Conservation (phyloP, 345 rosid species). For the Populus simonii region DNA sequence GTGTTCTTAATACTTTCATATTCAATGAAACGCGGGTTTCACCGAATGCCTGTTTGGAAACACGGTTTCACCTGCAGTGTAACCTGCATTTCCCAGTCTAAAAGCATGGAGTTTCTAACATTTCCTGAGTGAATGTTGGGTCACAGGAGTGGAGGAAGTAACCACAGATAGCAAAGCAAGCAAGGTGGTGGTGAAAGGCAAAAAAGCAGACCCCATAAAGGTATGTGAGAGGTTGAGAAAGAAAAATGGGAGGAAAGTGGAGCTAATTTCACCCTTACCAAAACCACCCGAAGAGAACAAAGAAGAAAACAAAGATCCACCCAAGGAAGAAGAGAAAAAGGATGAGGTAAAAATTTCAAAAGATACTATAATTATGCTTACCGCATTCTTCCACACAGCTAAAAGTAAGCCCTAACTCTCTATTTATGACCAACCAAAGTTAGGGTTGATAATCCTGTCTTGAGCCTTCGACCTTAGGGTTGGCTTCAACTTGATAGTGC, state of each 20-base stretch:
- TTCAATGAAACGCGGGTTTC: no score
- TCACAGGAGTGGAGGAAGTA: conserved; percentile 65
- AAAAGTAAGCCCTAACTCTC: not conserved
- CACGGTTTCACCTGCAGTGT: no score
- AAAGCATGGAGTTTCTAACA: no score
- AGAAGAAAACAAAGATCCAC: conserved; percentile 27
- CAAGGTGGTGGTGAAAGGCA: conserved; percentile 76
- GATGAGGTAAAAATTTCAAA: conserved; percentile 47
- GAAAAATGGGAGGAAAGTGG: conserved; percentile 70
- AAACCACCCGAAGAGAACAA: conserved; percentile 39
- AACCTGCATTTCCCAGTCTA: no score
- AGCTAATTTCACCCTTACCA: conserved; percentile 68
- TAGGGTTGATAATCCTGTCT: not conserved
- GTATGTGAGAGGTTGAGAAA: conserved; percentile 57
- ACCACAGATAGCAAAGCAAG: conserved; percentile 52
- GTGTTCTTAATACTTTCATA: not conserved
- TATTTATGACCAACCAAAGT: not conserved
- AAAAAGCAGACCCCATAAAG: conserved; percentile 56
- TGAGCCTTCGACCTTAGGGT: not conserved
- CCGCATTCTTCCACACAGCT: not conserved
- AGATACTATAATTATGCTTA: not conserved
- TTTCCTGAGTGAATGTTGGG: not conserved
- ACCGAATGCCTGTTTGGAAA: no score
- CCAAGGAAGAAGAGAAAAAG: conserved; percentile 50
- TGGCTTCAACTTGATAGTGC: not conserved